Evolutionary conservation across 1,284 basidiomycete genomes (phyloP).

Genomic region (Thecaphora thlaspeos): DNA sequence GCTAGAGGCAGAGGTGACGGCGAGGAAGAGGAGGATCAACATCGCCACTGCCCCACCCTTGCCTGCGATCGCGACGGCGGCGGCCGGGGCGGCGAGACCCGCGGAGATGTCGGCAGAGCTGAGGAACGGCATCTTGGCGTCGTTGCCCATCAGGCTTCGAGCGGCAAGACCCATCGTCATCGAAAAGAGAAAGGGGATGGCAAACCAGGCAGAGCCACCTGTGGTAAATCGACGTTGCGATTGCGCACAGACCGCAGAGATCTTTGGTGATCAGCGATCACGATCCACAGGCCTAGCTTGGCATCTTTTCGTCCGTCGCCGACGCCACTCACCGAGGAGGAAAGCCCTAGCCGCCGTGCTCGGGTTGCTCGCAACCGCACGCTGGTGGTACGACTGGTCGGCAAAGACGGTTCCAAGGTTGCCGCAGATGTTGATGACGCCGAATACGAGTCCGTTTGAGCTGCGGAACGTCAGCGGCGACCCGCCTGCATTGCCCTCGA

Average conservation of each 20-base stretch:
- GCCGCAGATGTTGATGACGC: constrained; percentile 72
- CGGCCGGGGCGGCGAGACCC: constrained; percentile 53
- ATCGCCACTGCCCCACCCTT: constrained; percentile 73
- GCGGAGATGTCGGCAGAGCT: constrained; percentile 37
- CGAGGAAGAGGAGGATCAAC: constrained; percentile 68
- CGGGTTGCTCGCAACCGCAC: constrained; percentile 80
- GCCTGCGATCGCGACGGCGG: constrained; percentile 71
- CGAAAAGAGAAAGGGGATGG: constrained; percentile 66
- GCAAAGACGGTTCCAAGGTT: constrained; percentile 65
- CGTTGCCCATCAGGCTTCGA: constrained; percentile 59
- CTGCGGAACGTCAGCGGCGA: constrained; percentile 76
- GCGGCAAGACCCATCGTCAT: constrained; percentile 66
- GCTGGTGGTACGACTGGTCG: constrained; percentile 68
- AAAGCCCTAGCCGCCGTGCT: constrained; percentile 83
- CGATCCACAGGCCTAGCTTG: too few species aligned
- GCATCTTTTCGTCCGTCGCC: too few species aligned
- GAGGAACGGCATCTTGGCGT: constrained; percentile 39
- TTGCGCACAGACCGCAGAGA: too few species aligned
- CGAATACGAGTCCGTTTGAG: constrained; percentile 79
- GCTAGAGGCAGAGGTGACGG: constrained; percentile 75
- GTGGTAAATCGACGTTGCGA: too few species aligned
- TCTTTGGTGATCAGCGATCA: too few species aligned
- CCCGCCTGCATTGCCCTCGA: constrained; percentile 66
- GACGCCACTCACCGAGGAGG: too few species aligned
- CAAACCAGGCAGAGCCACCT: constrained; percentile 76